Conservation (phyloP, 768 basidiomycete genomes). For the Sporobolomyces pararoseus region DNA sequence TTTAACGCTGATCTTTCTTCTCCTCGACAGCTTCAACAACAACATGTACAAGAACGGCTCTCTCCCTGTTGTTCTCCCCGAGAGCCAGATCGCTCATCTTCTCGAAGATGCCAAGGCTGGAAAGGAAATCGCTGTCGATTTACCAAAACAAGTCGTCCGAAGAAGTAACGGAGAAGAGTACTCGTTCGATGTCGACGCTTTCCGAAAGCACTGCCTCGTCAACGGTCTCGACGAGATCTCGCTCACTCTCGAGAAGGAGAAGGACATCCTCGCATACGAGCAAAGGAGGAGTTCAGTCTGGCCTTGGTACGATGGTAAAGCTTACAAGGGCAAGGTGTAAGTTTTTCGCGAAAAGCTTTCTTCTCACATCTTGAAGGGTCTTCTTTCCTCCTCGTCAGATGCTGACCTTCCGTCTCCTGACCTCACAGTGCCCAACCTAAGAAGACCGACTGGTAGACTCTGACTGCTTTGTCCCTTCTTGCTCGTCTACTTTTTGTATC, state of each 20-base stretch:
- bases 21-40: slow-evolving; percentile 42
- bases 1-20: too few relatives aligned
- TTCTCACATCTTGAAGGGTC: not conserved
- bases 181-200: slow-evolving; percentile 75
- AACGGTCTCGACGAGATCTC: slow-evolving; percentile 97
- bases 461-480: not conserved
- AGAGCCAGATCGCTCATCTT: slow-evolving; percentile 66
- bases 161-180: slow-evolving; percentile 64
- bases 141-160: slow-evolving; percentile 73
- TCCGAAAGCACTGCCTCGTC: slow-evolving; percentile 87
- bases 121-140: slow-evolving; percentile 73
- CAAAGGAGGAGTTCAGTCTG: slow-evolving; percentile 67
- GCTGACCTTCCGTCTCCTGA: not conserved
- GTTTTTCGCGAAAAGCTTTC: not conserved
- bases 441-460: slow-evolving; percentile 22
- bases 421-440: not conserved
- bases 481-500: not conserved
- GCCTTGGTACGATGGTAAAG: slow-evolving; percentile 87
- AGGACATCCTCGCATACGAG: slow-evolving; percentile 75
- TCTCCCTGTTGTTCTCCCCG: slow-evolving; percentile 71
- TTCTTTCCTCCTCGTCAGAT: not conserved
- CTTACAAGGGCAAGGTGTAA: slow-evolving; percentile 20
- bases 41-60: slow-evolving; percentile 92
- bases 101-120: slow-evolving; percentile 73
- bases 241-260: slow-evolving; percentile 77